Base-by-base conservation (phyloP, 768 basidiomycete genomes). In the Leucocoprinus birnbaumii region DNA sequence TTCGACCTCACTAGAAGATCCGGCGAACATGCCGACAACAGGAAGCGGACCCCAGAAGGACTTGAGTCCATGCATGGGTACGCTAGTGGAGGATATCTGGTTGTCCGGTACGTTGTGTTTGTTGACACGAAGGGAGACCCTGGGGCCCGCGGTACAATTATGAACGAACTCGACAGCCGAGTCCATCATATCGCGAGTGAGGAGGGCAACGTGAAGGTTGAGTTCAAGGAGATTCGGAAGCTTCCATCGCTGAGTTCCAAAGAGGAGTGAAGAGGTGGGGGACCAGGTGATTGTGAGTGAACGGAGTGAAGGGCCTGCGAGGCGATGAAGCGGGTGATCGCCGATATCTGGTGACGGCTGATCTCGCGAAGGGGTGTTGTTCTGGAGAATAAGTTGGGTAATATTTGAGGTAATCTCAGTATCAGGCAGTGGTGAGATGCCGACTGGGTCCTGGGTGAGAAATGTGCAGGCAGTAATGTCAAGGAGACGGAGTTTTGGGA, bases 61-160 rank as follows among this genome's bases (percentile, higher is more conserved):
- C 51, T 63, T 65, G 1, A 71, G 61, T 2, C 65, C 63, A 0
- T 27, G 53, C 7, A 68, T 43, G 1, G 65, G 61, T 3, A 70
- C 56, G 5, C 58, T 59, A 13, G 64, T 60, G 0, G 56, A 53
- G 0, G 54, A 49, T 24, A 66, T 61, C 44, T 67, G 64, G 34
- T 65, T 62, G 18, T 67, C 66, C 16, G 66, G 61, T 2, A 68
- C 55, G n/a, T 63, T 67, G 48, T 66, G 65, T 16, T 62, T 61
- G 21, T 61, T 62, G 18, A 68, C 63, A 3, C 41, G 54, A 2
- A 68, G 54, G 10, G 62, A 48, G 35, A 63, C 59, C 6, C 60
- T 51, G 13, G 63, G 62, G 22, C 37, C 51, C 18, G 61, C 41
- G 22, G 61, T 13, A 48, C 63, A 66, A 19, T 58, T 57, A n/a